A percentile compares a stretch with the other conserved stretches of the same genome.
phyloP scores from a whole-genome alignment of 768 basidiomycete species.

The Melanogaster broomeanus region DNA sequence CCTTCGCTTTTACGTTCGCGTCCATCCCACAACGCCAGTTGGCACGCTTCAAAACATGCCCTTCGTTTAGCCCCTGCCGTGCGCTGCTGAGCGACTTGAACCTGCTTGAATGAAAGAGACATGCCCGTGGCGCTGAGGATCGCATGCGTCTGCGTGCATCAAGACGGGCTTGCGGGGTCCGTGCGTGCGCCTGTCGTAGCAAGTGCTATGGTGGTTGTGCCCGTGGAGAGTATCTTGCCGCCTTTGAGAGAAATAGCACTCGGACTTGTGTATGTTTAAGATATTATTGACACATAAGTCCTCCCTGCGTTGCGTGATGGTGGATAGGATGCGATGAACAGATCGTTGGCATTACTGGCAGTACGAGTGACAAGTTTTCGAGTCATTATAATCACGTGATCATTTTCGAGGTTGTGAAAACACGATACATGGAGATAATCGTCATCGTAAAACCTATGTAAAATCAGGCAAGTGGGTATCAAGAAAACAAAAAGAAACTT shows the following conservation, averaged over 20 bases:
- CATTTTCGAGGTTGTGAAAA: not conserved
- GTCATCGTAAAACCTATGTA: not conserved
- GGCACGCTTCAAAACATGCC: constrained; percentile 6
- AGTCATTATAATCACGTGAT: not conserved
- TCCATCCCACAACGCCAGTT: not conserved
- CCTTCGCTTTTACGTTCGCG: not conserved
- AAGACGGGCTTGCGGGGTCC: constrained; percentile 42
- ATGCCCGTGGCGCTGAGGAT: constrained; percentile 53
- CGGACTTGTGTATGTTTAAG: constrained; percentile 34
- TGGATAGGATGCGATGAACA: not conserved
- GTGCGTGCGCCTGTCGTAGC: constrained; percentile 48
- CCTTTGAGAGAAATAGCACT: constrained; percentile 57
- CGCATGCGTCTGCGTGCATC: constrained; percentile 64
- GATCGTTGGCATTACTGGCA: too few relatives aligned
- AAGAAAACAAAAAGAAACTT: not conserved
- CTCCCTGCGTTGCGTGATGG: not conserved
- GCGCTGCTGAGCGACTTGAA: constrained; percentile 41
- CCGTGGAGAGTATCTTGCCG: constrained; percentile 53
- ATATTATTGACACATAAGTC: not conserved
- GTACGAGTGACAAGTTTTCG: not conserved
- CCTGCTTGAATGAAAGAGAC: constrained; percentile 54
- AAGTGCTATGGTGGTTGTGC: constrained; percentile 57
- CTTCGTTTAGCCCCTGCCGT: constrained; percentile 19
- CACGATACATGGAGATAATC: not conserved
- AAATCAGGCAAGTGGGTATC: not conserved